Percentiles rank a stretch among this genome's conserved stretches.
Conservation (phyloP, 2,329 filamentous ascomycete genomes). For the Zymoseptoria pseudotritici region DNA sequence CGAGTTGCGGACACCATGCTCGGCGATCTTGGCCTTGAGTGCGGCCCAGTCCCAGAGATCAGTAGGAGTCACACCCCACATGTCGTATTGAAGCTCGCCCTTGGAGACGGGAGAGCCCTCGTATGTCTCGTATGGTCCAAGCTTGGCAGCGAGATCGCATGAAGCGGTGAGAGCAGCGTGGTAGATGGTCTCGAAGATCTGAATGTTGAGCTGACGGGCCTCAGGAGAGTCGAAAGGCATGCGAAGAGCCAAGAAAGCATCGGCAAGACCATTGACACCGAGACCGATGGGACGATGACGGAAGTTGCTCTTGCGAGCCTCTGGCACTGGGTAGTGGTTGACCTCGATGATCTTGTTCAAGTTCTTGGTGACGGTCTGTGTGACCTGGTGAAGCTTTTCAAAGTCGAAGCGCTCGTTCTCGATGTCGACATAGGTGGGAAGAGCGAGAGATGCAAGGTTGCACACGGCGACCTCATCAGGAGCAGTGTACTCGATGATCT, state of each 20-base stretch:
- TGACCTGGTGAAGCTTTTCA: slow-evolving; percentile 90
- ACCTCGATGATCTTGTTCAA: slow-evolving; percentile 97
- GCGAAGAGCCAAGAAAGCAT: slow-evolving; percentile 94
- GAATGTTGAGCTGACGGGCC: slow-evolving; percentile 87
- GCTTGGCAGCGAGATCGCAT: slow-evolving; percentile 71
- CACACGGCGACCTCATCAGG: slow-evolving; percentile 98
- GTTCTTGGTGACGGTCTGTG: slow-evolving; percentile 86
- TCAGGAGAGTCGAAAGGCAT: slow-evolving; percentile 95
- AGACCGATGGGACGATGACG: slow-evolving; percentile 92
- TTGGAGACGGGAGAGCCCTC: slow-evolving; percentile 89
- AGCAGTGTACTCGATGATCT: slow-evolving; percentile 95
- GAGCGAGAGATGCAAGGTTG: slow-evolving; percentile 89
- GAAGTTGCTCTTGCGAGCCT: slow-evolving; percentile 94
- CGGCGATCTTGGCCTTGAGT: slow-evolving; percentile 83
- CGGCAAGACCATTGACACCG: slow-evolving; percentile 94
- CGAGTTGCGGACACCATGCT: slow-evolving; percentile 92
- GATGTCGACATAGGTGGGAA: slow-evolving; percentile 87
- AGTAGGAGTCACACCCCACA: slow-evolving; percentile 92
- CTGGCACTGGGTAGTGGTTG: slow-evolving; percentile 95
- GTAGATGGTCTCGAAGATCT: slow-evolving; percentile 99
- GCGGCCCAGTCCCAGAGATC: slow-evolving; percentile 94
- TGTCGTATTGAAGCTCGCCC: slow-evolving; percentile 94
- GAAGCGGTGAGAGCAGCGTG: slow-evolving; percentile 89
- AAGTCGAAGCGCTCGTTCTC: slow-evolving; percentile 84
- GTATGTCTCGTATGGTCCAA: slow-evolving; percentile 84